These are phyloP conservation scores for Micromonas commoda DNA, from an alignment of 139 green algal species.

Conservation along the genomic window DNA sequence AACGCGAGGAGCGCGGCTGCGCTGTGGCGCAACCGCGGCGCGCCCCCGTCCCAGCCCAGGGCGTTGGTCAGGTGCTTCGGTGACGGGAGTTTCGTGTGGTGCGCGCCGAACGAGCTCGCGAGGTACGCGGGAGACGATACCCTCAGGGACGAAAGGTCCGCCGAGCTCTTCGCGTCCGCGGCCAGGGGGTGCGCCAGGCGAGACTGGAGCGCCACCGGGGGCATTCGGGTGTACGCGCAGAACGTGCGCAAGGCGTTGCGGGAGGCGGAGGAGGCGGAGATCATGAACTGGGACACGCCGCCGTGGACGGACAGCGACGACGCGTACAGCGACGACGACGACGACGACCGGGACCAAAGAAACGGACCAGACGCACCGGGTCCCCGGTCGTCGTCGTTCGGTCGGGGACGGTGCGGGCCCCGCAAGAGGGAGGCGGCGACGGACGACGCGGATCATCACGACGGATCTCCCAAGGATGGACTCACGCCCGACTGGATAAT, in stretches of 20 bases:
- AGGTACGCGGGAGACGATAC: neutral
- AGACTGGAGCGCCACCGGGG: neutral
- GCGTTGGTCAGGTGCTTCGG: conserved; percentile 9
- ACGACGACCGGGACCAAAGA: too few relatives aligned
- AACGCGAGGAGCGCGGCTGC: neutral
- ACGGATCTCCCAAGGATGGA: conserved; percentile 20
- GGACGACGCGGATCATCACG: neutral
- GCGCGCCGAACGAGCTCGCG: neutral
- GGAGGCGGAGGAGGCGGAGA: neutral
- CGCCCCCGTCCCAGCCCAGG: neutral
- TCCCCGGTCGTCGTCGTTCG: too few relatives aligned
- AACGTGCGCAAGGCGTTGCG: neutral
- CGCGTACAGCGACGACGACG: neutral
- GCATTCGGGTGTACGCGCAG: neutral
- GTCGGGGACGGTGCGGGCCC: neutral
- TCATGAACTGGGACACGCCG: neutral
- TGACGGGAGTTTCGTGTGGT: neutral
- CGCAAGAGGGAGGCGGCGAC: neutral
- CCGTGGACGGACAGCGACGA: neutral
- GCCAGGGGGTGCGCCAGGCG: neutral
- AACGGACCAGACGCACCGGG: neutral
- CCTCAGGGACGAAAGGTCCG: neutral
- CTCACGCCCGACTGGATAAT: conserved; percentile 74
- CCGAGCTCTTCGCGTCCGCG: neutral
- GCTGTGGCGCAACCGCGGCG: neutral